phyloP scores from a whole-genome alignment of 169 alveolate species.

The Cryptosporidium ryanae region DNA sequence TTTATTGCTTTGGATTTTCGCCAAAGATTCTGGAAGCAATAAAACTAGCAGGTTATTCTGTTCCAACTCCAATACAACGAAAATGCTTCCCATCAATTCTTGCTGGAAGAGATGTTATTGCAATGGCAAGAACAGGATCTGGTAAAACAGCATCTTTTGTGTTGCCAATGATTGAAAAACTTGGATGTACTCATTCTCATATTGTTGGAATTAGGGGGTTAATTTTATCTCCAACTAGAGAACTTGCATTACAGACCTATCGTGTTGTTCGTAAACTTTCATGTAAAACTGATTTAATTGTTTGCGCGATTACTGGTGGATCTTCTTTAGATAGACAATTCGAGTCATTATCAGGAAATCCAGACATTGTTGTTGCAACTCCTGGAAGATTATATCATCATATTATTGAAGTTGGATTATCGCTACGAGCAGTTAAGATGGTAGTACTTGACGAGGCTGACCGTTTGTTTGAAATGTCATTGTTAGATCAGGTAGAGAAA shows the following conservation, averaged over 20 bases:
- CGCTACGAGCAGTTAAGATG: conserved; percentile 86
- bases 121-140: conserved; percentile 96
- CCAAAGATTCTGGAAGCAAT: conserved; percentile 77
- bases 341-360: conserved; percentile 92
- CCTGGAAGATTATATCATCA: conserved; percentile 96
- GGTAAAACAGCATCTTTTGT: conserved; percentile 96
- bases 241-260: conserved; percentile 90
- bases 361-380: conserved; percentile 95
- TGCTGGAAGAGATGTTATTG: conserved; percentile 91
- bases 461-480: conserved; percentile 93
- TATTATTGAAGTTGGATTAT: conserved; percentile 90
- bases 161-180: conserved; percentile 90
- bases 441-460: conserved; percentile 96
- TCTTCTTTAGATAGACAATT: conserved; percentile 92
- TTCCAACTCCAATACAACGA: conserved; percentile 95
- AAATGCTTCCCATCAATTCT: conserved; percentile 92
- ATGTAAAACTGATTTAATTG: conserved; percentile 86
- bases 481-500: conserved; percentile 90
- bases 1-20: conserved; percentile 69
- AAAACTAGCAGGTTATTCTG: conserved; percentile 83
- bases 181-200: conserved; percentile 88
- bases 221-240: conserved; percentile 94
- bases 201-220: conserved; percentile 94
- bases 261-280: conserved; percentile 84
- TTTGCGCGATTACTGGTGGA: conserved; percentile 94